phyloP scores from a whole-genome alignment of 1,139 yeast genomes.

The Yamadazyma kanchanaburiensis region DNA sequence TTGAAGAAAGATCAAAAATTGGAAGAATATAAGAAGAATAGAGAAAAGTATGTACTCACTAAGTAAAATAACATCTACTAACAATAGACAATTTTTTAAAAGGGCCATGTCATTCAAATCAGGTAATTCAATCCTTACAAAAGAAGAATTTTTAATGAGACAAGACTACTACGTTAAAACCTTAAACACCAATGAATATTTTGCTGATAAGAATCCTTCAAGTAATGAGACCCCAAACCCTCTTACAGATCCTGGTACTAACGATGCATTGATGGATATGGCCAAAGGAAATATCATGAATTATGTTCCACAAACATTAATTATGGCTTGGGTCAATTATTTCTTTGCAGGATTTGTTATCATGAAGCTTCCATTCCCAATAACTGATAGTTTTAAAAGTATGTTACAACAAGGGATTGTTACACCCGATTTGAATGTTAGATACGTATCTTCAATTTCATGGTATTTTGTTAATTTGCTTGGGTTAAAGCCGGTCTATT shows the following conservation, averaged over 20 bases:
- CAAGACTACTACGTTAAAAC: constrained; percentile 40
- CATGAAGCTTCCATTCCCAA: constrained; percentile 58
- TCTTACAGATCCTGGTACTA: constrained; percentile 64
- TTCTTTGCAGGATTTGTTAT: constrained; percentile 91
- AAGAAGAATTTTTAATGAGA: constrained; percentile 46
- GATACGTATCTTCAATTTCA: constrained; percentile 96
- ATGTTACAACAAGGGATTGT: constrained; percentile 89
- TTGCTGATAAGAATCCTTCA: constrained; percentile 39
- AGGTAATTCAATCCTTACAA: constrained; percentile 46
- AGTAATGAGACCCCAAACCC: constrained; percentile 54
- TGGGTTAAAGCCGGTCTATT: constrained; percentile 80
- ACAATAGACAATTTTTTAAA: constrained; percentile 44
- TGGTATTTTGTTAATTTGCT: constrained; percentile 92
- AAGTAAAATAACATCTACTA: constrained; percentile 2
- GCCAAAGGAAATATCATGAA: constrained; percentile 79
- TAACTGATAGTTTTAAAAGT: constrained; percentile 83
- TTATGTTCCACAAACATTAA: constrained; percentile 85
- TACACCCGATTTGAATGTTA: constrained; percentile 80
- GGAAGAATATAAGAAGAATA: constrained; percentile 46
- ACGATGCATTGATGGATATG: constrained; percentile 77
- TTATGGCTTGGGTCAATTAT: constrained; percentile 95
- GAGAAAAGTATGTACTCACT: constrained; percentile 50
- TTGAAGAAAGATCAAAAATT: constrained; percentile 58
- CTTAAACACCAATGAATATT: constrained; percentile 50
- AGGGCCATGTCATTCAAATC: constrained; percentile 53